Evolutionary conservation across 768 basidiomycete species (phyloP).

Genomic region (Termitomyces sp.): DNA sequence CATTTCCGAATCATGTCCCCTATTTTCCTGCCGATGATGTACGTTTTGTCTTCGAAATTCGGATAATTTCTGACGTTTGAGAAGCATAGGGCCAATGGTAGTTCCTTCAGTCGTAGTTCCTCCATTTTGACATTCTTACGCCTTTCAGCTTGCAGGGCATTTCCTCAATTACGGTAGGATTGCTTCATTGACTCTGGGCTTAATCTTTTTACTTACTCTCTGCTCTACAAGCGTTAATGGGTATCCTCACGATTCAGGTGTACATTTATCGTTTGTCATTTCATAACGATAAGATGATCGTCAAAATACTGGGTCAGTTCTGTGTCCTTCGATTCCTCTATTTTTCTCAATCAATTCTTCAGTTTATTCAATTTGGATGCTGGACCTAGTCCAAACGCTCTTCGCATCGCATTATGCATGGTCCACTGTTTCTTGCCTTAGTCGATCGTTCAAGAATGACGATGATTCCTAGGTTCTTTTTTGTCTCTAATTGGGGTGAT

Average conservation of each 20-base stretch:
- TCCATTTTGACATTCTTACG: background rate
- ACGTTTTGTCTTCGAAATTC: background rate
- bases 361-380: background rate
- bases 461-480: background rate
- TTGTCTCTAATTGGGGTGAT: background rate
- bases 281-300: background rate
- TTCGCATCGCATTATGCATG: background rate
- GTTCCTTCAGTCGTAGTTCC: background rate
- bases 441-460: background rate
- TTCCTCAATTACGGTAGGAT: background rate
- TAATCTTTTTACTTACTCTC: background rate
- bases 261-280: background rate
- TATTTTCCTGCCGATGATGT: background rate
- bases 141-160: background rate
- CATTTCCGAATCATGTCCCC: background rate
- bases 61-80: background rate
- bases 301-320: background rate
- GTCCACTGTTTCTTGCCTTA: background rate
- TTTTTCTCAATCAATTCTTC: background rate
- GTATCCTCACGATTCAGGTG: background rate
- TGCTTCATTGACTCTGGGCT: background rate
- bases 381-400: background rate
- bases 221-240: background rate
- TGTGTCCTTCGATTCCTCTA: background rate
- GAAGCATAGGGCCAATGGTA: background rate